A percentile compares a stretch with the other conserved stretches of the same genome.
Evolutionary conservation across 352 stramenopile species (phyloP).

Genomic region (Nothophytophthora sp.): DNA sequence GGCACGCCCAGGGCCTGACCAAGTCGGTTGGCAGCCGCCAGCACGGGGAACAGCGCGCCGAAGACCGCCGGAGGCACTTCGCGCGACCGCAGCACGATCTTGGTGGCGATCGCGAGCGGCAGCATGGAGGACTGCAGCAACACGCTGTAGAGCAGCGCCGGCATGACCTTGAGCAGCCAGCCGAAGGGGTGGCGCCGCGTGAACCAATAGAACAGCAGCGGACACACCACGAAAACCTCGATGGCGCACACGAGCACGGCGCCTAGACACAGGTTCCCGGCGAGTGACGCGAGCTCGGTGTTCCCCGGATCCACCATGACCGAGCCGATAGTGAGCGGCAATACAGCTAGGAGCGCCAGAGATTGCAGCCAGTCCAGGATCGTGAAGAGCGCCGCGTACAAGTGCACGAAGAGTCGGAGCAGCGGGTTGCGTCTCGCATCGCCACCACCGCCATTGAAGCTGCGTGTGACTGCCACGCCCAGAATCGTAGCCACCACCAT

Average conservation of each 20-base stretch:
- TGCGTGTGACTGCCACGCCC: too few relatives aligned
- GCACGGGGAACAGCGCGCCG: slow-evolving; percentile 56
- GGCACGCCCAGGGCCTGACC: slow-evolving; percentile 47
- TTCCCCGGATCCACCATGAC: slow-evolving; percentile 39
- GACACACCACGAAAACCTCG: slow-evolving; percentile 45
- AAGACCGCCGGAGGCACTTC: slow-evolving; percentile 57
- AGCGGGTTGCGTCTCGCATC: slow-evolving; percentile 55
- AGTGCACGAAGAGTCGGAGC: slow-evolving; percentile 55
- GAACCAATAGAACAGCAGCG: slow-evolving; percentile 45
- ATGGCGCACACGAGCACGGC: slow-evolving; percentile 21
- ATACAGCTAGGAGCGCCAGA: slow-evolving; percentile 41
- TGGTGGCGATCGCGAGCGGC: slow-evolving; percentile 53
- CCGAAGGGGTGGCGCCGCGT: slow-evolving; percentile 57
- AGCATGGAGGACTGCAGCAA: slow-evolving; percentile 49
- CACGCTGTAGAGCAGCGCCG: slow-evolving; percentile 50
- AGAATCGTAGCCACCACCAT: too few relatives aligned
- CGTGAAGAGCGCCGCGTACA: slow-evolving; percentile 58
- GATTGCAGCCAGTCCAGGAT: slow-evolving; percentile 65
- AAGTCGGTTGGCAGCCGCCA: slow-evolving; percentile 53
- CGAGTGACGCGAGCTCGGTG: slow-evolving; percentile 31
- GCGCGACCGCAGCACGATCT: slow-evolving; percentile 48
- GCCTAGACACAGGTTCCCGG: slow-evolving; percentile 45
- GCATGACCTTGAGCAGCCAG: slow-evolving; percentile 46
- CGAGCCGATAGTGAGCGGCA: slow-evolving; percentile 49
- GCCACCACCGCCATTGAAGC: too few relatives aligned